Evolutionary conservation across 2,329 filamentous ascomycete species (phyloP).

Genomic region (Remersonia thermophila): DNA sequence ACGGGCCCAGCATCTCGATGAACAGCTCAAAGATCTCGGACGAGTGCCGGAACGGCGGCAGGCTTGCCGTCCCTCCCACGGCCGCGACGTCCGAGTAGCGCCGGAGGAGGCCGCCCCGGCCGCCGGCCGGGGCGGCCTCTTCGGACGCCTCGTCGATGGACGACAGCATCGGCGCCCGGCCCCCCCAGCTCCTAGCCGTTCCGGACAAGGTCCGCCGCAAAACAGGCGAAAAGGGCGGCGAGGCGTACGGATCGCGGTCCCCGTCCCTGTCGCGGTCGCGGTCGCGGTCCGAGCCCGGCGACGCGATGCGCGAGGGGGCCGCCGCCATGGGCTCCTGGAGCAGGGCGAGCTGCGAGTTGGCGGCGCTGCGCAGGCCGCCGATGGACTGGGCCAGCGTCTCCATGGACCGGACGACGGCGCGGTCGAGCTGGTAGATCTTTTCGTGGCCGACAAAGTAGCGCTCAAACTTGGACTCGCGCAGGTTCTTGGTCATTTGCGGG

Average conservation of each 20-base stretch:
- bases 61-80: conserved; percentile 2
- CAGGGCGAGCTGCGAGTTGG: conserved; percentile 77
- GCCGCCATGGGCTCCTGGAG: conserved; percentile 48
- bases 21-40: conserved; percentile 87
- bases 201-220: conserved; percentile 18
- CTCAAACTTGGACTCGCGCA: conserved; percentile 80
- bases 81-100: conserved; percentile 13
- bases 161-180: conserved; percentile 37
- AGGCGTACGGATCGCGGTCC: no score
- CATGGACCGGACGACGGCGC: conserved; percentile 69
- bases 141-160: conserved; percentile 52
- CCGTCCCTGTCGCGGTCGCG: no score
- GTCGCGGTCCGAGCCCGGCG: conserved; percentile 17
- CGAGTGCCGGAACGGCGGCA: conserved; percentile 42
- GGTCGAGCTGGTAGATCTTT: conserved; percentile 65
- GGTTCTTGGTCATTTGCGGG: conserved; percentile 58
- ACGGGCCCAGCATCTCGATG: conserved; percentile 77
- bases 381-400: conserved; percentile 79
- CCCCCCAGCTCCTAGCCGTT: conserved; percentile 27
- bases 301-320: conserved; percentile 19
- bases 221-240: conserved; percentile 7
- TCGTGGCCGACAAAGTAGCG: conserved; percentile 75
- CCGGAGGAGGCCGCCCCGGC: conserved; percentile 7
- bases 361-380: conserved; percentile 79
- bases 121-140: conserved; percentile 39